Evolutionary conservation across 352 stramenopile genomes (phyloP), one percentile per base, ranked within the genome.

Genomic region (Pythium scleroteichum): DNA sequence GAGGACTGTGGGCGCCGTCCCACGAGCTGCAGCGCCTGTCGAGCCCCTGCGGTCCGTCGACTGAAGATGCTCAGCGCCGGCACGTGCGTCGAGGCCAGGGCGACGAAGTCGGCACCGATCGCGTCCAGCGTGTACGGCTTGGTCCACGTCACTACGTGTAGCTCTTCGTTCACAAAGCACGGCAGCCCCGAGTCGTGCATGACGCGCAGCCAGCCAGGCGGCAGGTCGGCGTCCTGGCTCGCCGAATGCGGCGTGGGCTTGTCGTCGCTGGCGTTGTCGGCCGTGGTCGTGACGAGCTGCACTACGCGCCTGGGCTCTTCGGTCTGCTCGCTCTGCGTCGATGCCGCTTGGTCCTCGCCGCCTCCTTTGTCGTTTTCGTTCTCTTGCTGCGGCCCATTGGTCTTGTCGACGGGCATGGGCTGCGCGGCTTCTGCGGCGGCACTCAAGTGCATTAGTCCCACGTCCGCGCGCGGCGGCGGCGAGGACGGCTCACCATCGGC

Each of bases 111-210:
- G 3, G 19, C 66, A 20, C 64, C 48, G 20, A 73, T 51, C 6
- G 74, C 41, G 26, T 78, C 71, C 9, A 91, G 66, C 45, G 69
- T 56, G 50, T 94, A 94, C 33, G 85, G 85, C 46, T 77, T 66
- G 22, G 79, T 84, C 85, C 85, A 94, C 63, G 72, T 79, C 40
- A 94, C 81, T 14, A 90, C 58, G 9, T 72, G 69, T 26, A 78
- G 49, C 19, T 59, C 56, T 16, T 74, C 70, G 50, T 94, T 78
- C 56, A 90, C 69, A 55, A 82, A 94, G 62, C 82, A 94, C 14
- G 72, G 69, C 44, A 94, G 57, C 0, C 81, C 81, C 4, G 82
- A 94, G 39, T 75, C 72, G 64, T 94, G 85, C 12, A 70, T 56
- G 35, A 92, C 70, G 13, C 70, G 66, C 48, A 78, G 69, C 85